A percentile compares a stretch with the other conserved stretches of the same genome.
Evolutionary conservation across 495 filamentous ascomycete genomes (phyloP).

Genomic region (Trichoderma erinaceum): DNA sequence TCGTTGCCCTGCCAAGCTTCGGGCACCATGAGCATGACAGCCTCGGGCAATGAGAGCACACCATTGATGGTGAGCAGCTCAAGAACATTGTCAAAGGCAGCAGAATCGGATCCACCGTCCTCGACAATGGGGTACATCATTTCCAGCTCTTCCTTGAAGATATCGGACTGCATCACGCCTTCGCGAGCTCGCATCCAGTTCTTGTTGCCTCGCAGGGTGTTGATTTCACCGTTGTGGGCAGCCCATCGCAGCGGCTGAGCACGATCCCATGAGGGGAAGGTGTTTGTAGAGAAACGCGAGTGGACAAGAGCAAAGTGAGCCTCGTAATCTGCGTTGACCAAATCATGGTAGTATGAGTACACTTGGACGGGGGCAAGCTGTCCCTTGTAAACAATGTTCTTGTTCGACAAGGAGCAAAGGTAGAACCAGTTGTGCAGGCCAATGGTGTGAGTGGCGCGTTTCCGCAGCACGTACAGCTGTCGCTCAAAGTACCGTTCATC

Average conservation of each 20-base stretch:
- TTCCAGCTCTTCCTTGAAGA: conserved; percentile 93
- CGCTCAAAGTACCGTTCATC: conserved; percentile 84
- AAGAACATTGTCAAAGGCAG: conserved; percentile 96
- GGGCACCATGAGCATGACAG: conserved; percentile 98
- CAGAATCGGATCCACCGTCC: conserved; percentile 95
- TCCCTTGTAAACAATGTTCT: conserved; percentile 99
- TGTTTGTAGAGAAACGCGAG: conserved; percentile 98
- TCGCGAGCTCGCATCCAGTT: conserved; percentile 99
- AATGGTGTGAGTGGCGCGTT: conserved; percentile 89
- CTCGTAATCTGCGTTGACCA: conserved; percentile 96
- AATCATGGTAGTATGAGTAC: conserved; percentile 98
- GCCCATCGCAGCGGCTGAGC: conserved; percentile 96
- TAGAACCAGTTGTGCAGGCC: conserved; percentile 99
- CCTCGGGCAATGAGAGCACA: conserved; percentile 92
- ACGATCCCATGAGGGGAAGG: conserved; percentile 98
- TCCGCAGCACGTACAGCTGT: conserved; percentile 90
- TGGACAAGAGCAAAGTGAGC: conserved; percentile 97
- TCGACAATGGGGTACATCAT: conserved; percentile 91
- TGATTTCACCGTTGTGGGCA: conserved; percentile 99
- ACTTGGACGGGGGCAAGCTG: conserved; percentile 94
- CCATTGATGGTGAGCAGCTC: conserved; percentile 95
- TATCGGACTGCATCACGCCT: conserved; percentile 86
- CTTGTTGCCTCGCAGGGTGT: conserved; percentile 97
- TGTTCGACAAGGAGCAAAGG: conserved; percentile 93
- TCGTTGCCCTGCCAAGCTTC: conserved; percentile 97